Evolutionary conservation across 1,284 basidiomycete species (phyloP).

Genomic region (Ceratobasidium sp.): DNA sequence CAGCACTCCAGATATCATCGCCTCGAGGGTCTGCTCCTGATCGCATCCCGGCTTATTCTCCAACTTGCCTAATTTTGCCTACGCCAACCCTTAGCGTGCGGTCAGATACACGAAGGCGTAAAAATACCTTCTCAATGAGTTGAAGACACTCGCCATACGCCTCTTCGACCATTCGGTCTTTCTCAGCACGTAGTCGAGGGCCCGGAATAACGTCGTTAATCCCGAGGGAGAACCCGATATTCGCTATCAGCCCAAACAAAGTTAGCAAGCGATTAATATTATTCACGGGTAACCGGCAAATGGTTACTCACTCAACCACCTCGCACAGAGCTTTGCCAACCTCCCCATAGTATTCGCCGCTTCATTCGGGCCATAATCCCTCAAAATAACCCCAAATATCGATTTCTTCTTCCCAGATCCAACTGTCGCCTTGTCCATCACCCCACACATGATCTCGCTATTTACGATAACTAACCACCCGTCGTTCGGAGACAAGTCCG

Average conservation of each 20-base stretch:
- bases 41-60: slow-evolving; percentile 98
- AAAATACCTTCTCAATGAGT: slow-evolving; percentile 74
- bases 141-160: slow-evolving; percentile 92
- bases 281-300: slow-evolving; percentile 11
- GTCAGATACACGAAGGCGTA: not conserved
- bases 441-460: slow-evolving; percentile 99
- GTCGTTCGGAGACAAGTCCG: slow-evolving; percentile 96
- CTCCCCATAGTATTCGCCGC: slow-evolving; percentile 97
- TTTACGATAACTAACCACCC: slow-evolving; percentile 98
- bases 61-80: slow-evolving; percentile 90
- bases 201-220: slow-evolving; percentile 99
- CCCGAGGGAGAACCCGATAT: slow-evolving; percentile 97
- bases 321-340: slow-evolving; percentile 94
- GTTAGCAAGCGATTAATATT: not conserved
- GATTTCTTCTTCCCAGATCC: slow-evolving; percentile 99
- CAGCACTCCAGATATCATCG: slow-evolving; percentile 92
- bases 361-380: slow-evolving; percentile 96
- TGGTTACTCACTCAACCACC: slow-evolving; percentile 82
- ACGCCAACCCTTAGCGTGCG: not conserved
- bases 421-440: slow-evolving; percentile 99
- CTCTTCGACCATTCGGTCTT: slow-evolving; percentile 88
- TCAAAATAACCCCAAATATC: slow-evolving; percentile 97
- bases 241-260: slow-evolving; percentile 68
- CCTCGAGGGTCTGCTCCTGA: slow-evolving; percentile 97
- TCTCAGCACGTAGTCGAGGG: slow-evolving; percentile 81